Evolutionary conservation across 2,329 filamentous ascomycete genomes (phyloP), one percentile per base, ranked within the genome.

Genomic region (Neospermospora avenae): DNA sequence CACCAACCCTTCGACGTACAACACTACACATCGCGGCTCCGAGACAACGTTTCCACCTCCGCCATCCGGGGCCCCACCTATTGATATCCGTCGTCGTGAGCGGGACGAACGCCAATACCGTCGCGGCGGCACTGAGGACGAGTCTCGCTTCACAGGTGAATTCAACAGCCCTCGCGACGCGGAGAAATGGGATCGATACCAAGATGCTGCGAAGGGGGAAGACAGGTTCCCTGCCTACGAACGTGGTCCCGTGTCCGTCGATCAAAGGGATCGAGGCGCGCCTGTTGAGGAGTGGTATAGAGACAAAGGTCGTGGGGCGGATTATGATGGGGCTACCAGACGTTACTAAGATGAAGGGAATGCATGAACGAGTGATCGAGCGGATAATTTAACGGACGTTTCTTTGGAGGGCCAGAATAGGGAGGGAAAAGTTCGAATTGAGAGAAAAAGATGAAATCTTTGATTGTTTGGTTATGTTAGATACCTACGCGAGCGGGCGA

Each of bases 151-250:
- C 18, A 45, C 63, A 14, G 65, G 59, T 28, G 69, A 71, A 7
- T 68, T 71, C 42, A 69, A 64, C 22, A 68, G 65, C 62, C 70
- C 70, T 3, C 61, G 68, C 42, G 69, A 71, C 58, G 69, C 70
- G 16, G 70, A 71, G 57, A 65, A 63, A 49, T 71, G 66, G 65
- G 70, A 71, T 60, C 60, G 69, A 7, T 63, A 68, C 11, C 63
- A 67, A 31, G 69, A 70, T 22, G 54, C 41, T 13, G 51, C 37
- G 24, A 46, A 45, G 51, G 55, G 25, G 24, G n/a, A 42, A 5
- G 57, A 58, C 1, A 46, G 55, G 25, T 51, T 42, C 25, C 31
- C 41, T 13, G 34, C 42, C 14, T 67, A 68, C 39, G 64, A 68
- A 18, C 58, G 64, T 8, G 58, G 58, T 16, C 59, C 59, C 46